Evolutionary conservation across 129 eudicot genomes (phyloP).

Genomic region (Saussurea involucrata): DNA sequence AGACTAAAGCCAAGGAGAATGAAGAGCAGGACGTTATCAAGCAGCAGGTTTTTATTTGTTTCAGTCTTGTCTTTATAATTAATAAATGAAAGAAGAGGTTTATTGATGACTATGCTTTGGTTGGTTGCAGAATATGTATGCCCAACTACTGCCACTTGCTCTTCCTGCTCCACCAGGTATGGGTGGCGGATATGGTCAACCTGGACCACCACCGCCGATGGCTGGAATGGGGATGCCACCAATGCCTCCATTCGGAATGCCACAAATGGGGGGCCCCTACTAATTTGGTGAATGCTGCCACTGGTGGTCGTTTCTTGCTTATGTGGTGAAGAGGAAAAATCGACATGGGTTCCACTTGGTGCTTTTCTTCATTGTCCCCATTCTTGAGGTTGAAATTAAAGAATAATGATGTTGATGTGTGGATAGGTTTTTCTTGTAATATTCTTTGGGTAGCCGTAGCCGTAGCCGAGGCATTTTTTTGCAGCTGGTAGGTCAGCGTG

Average conservation of each 20-base stretch:
- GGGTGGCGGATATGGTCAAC: constrained; percentile 55
- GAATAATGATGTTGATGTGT: constrained; percentile 36
- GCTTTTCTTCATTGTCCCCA: constrained; percentile 11
- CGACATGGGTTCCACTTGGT: constrained; percentile 17
- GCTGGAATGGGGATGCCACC: constrained; percentile 71
- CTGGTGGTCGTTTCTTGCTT: constrained; percentile 10
- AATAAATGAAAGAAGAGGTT: not conserved
- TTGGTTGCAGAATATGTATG: constrained; percentile 78
- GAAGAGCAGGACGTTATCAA: constrained; percentile 76
- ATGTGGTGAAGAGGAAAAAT: constrained; percentile 2
- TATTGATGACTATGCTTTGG: not conserved
- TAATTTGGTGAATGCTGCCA: constrained; percentile 19
- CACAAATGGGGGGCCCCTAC: constrained; percentile 81
- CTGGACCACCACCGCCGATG: constrained; percentile 50
- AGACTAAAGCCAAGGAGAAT: constrained; percentile 73
- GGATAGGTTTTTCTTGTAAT: constrained; percentile 55
- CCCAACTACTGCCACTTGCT: constrained; percentile 80
- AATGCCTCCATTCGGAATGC: constrained; percentile 92
- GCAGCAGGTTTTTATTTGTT: constrained; percentile 53
- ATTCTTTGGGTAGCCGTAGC: constrained; percentile 46
- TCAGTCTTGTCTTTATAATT: not conserved
- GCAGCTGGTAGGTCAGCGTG: constrained; percentile 51
- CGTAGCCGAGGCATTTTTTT: constrained; percentile 62
- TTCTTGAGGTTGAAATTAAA: constrained; percentile 20
- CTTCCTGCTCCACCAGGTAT: constrained; percentile 84